Percentiles rank a stretch among this genome's conserved stretches.
Evolutionary conservation across 2,329 filamentous ascomycete genomes (phyloP).

Genomic region (Volutella citrinella): DNA sequence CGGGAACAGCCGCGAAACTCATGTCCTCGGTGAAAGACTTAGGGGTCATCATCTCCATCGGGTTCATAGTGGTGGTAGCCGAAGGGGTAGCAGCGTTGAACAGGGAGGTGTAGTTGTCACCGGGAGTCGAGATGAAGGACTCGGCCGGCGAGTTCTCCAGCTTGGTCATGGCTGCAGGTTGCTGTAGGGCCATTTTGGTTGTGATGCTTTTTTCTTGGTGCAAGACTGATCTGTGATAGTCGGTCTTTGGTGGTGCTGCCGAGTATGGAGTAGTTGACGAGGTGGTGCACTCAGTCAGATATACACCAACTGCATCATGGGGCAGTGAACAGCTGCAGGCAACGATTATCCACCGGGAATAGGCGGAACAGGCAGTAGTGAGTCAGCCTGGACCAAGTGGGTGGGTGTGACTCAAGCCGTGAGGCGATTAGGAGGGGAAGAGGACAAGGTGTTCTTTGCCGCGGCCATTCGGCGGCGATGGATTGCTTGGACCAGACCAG

Average conservation of each 20-base stretch:
- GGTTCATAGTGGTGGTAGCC: slow-evolving; percentile 36
- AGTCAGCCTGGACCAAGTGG: slow-evolving; percentile 17
- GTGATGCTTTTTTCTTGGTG: too few species aligned
- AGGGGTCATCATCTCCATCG: slow-evolving; percentile 50
- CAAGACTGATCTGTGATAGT: too few species aligned
- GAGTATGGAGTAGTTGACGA: slow-evolving; percentile 6
- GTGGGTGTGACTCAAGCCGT: slow-evolving; percentile 25
- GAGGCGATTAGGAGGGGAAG: slow-evolving; percentile 16
- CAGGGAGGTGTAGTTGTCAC: slow-evolving; percentile 48
- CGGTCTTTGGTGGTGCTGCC: slow-evolving; percentile 10
- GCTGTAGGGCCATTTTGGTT: slow-evolving; percentile 40
- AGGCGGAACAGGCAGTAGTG: slow-evolving; percentile 16
- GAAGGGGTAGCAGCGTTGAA: slow-evolving; percentile 37
- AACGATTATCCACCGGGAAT: slow-evolving; percentile 13
- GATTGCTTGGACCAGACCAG: slow-evolving; percentile 9
- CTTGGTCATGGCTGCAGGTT: slow-evolving; percentile 45
- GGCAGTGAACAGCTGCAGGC: slow-evolving; percentile 9
- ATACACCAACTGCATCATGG: slow-evolving; percentile 9
- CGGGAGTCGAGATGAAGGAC: slow-evolving; percentile 50
- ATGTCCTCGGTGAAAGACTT: slow-evolving; percentile 35
- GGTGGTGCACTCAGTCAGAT: slow-evolving; percentile 7
- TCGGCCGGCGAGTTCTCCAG: slow-evolving; percentile 54
- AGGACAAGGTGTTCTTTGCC: too few species aligned
- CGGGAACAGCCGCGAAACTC: not conserved
- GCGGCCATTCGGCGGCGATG: not conserved